These are phyloP conservation scores for Cytospora schulzeri DNA, from an alignment of 2,329 filamentous ascomycete species.

Conservation along the genomic window DNA sequence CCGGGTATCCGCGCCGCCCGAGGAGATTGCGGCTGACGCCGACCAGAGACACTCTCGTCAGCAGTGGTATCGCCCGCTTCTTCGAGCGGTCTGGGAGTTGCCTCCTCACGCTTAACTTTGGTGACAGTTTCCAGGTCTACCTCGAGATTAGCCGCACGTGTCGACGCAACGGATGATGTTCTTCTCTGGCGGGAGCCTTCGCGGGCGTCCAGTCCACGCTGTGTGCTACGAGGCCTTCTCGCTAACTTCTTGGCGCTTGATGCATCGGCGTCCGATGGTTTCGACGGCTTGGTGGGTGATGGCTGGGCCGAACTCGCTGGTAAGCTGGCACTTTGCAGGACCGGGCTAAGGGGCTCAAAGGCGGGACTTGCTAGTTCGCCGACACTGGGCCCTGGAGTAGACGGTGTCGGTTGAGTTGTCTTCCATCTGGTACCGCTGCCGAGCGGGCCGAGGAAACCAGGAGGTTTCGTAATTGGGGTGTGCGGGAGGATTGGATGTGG, in stretches of 20 bases:
- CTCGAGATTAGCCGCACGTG: constrained; percentile 36
- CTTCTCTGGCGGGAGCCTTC: constrained; percentile 29
- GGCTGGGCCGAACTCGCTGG: constrained; percentile 36
- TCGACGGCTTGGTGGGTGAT: constrained; percentile 41
- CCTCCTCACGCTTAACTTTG: constrained; percentile 62
- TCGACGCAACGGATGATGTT: constrained; percentile 26
- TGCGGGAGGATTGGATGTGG: constrained; percentile 28
- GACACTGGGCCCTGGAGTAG: constrained; percentile 51
- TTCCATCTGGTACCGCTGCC: constrained; percentile 61
- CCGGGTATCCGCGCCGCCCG: constrained; percentile 37
- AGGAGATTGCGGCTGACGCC: constrained; percentile 42
- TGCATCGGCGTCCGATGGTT: constrained; percentile 34
- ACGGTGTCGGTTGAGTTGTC: constrained; percentile 54
- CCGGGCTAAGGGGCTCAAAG: constrained; percentile 62
- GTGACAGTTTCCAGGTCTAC: constrained; percentile 44
- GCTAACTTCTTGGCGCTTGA: constrained; percentile 29
- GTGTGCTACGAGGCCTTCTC: constrained; percentile 37
- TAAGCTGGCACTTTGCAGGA: constrained; percentile 43
- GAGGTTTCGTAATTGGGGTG: constrained; percentile 28
- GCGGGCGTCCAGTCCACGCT: constrained; percentile 36
- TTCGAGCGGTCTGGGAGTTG: constrained; percentile 56
- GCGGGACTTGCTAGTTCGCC: constrained; percentile 54
- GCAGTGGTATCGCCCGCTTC: constrained; percentile 59
- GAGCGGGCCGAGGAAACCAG: constrained; percentile 24
- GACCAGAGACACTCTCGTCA: constrained; percentile 52